Conservation (phyloP, 352 stramenopile species). For the Globisporangium megalacanthum region DNA sequence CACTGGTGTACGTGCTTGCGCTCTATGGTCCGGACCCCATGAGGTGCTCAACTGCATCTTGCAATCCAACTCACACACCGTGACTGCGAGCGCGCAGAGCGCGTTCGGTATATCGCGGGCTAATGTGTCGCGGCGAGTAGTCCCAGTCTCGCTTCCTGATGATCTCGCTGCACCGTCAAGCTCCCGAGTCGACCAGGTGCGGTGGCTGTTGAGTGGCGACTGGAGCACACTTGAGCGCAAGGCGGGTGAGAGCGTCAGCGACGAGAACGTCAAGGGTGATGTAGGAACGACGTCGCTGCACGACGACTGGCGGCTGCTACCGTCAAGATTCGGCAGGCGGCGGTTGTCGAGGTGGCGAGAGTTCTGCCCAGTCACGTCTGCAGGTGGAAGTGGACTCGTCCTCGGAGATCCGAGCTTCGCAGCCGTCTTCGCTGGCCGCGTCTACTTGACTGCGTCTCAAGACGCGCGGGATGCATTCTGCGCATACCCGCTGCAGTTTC, state of each 20-base stretch:
- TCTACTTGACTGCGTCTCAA: conserved; percentile 49
- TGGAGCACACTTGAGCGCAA: conserved; percentile 24
- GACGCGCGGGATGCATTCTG: conserved; percentile 32
- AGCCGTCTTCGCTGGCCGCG: conserved; percentile 30
- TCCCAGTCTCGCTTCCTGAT: conserved; percentile 31
- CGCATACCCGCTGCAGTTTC: conserved; percentile 37
- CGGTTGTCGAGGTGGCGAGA: conserved; percentile 50
- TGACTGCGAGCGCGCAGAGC: conserved; percentile 22
- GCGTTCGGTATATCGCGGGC: conserved; percentile 33
- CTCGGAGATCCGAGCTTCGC: conserved; percentile 38
- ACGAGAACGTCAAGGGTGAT: not conserved
- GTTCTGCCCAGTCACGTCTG: conserved; percentile 55
- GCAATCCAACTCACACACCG: not conserved
- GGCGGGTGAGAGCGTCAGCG: not conserved
- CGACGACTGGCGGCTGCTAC: conserved; percentile 4
- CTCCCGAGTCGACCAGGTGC: conserved; percentile 42
- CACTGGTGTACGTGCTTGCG: conserved; percentile 35
- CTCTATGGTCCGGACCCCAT: not conserved
- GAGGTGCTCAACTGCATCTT: not conserved
- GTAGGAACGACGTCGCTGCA: not conserved
- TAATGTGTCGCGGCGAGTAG: conserved; percentile 28
- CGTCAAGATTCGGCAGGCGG: conserved; percentile 6
- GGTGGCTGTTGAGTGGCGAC: conserved; percentile 57
- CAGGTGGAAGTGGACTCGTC: conserved; percentile 14
- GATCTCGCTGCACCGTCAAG: conserved; percentile 17